phyloP scores from a whole-genome alignment of 2,329 filamentous ascomycete genomes.

The Talaromyces sp. region DNA sequence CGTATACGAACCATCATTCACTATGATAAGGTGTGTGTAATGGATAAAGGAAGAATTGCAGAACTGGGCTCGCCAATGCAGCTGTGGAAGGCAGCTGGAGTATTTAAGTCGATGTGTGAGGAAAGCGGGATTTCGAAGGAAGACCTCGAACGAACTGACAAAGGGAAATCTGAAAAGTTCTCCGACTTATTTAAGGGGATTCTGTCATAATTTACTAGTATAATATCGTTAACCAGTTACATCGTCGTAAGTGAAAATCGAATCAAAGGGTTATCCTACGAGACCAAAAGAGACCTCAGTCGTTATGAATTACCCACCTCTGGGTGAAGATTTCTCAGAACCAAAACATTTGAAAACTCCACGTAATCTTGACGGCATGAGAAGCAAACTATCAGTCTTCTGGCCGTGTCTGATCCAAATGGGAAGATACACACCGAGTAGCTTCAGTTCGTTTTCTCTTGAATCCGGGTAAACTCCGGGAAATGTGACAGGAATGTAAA shows the following conservation, averaged over 20 bases:
- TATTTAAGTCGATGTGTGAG: slow-evolving; percentile 17
- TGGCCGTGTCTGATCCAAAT: not conserved
- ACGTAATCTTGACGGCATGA: not conserved
- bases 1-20: slow-evolving; percentile 69
- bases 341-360: not conserved
- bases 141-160: not conserved
- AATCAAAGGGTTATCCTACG: not conserved
- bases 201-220: not conserved
- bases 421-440: not conserved
- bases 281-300: not conserved
- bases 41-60: slow-evolving; percentile 31
- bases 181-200: not conserved
- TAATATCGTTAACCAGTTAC: not conserved
- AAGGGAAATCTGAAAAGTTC: not conserved
- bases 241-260: not conserved
- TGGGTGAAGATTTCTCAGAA: not conserved
- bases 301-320: not conserved
- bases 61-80: slow-evolving; percentile 13
- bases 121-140: slow-evolving; percentile 12
- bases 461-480: not conserved
- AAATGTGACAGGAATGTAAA: not conserved
- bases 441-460: not conserved
- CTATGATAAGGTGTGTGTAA: slow-evolving; percentile 67
- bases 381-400: not conserved
- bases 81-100: slow-evolving; percentile 8